Percentiles rank a stretch among this genome's conserved stretches.
Conservation (phyloP, 176 grass and related monocot species). For the Hsuehochloa calcarea region DNA sequence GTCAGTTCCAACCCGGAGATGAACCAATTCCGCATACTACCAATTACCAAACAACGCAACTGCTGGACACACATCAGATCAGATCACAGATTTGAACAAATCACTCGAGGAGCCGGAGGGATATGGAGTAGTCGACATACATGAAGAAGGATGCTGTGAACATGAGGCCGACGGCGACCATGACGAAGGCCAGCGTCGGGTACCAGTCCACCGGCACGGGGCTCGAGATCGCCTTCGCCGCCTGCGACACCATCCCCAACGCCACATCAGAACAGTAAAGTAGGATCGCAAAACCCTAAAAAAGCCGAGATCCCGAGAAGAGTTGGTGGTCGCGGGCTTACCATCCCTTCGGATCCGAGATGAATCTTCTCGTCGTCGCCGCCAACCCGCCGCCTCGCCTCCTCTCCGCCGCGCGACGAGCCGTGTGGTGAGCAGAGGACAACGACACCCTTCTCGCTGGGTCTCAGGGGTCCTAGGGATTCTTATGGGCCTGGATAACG, state of each 20-base stretch:
- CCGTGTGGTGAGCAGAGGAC: background rate
- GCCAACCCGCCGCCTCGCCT: background rate
- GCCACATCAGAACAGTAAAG: background rate
- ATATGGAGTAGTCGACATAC: constrained; percentile 19
- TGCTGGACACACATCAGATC: background rate
- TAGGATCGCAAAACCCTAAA: background rate
- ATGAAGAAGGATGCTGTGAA: constrained; percentile 93
- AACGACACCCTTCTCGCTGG: background rate
- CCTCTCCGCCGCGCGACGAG: constrained; percentile 22
- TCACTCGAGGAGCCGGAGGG: background rate
- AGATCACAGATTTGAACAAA: background rate
- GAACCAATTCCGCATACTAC: background rate
- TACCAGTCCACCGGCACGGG: constrained; percentile 87
- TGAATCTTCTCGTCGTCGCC: constrained; percentile 10
- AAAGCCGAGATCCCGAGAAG: background rate
- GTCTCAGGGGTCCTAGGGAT: too few species aligned
- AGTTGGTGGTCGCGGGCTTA: background rate
- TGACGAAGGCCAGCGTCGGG: constrained; percentile 66
- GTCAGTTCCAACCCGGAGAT: background rate
- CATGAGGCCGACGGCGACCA: constrained; percentile 69
- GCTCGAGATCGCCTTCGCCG: constrained; percentile 80
- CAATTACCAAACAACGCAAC: background rate
- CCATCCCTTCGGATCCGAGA: constrained; percentile 46
- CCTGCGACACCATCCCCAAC: constrained; percentile 38
- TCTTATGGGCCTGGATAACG: background rate